Percentiles rank a stretch among this genome's conserved stretches.
These are phyloP conservation scores for Ascochyta koolunga DNA, from an alignment of 2,329 filamentous ascomycete species.

Conservation along the genomic window DNA sequence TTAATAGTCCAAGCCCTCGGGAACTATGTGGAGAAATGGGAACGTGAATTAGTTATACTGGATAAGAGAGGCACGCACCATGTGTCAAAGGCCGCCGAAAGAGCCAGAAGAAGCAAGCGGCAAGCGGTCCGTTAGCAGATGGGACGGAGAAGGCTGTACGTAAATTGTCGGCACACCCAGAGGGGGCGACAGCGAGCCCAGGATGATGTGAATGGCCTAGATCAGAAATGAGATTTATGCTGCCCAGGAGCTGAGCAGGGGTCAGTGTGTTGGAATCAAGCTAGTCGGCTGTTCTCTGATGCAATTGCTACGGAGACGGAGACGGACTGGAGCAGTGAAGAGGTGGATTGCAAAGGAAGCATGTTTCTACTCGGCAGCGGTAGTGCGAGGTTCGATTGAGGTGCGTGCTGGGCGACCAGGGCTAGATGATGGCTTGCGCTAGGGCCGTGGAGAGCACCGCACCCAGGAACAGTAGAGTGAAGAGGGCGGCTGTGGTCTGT, in stretches of 20 bases:
- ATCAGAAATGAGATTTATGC: constrained; percentile 30
- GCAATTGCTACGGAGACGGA: constrained; percentile 36
- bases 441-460: constrained; percentile 33
- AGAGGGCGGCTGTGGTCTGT: constrained; percentile 38
- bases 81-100: constrained; percentile 32
- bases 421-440: constrained; percentile 37
- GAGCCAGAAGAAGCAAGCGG: constrained; percentile 33
- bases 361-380: constrained; percentile 40
- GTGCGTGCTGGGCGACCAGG: constrained; percentile 29
- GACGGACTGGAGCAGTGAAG: constrained; percentile 26
- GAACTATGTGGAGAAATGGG: constrained; percentile 39
- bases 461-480: constrained; percentile 34
- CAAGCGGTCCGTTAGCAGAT: constrained; percentile 29
- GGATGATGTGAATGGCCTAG: constrained; percentile 30
- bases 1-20: constrained; percentile 24
- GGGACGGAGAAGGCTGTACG: constrained; percentile 37
- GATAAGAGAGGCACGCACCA: constrained; percentile 44
- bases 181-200: constrained; percentile 26
- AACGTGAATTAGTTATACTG: constrained; percentile 31
- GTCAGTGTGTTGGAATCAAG: constrained; percentile 33
- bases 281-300: constrained; percentile 34
- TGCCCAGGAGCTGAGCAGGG: constrained; percentile 23
- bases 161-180: constrained; percentile 35
- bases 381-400: constrained; percentile 33
- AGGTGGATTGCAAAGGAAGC: constrained; percentile 33